Evolutionary conservation across 192 early-diverging fungal genomes (phyloP), one percentile per base, ranked within the genome.

Genomic region (Linnemannia schmuckeri): DNA sequence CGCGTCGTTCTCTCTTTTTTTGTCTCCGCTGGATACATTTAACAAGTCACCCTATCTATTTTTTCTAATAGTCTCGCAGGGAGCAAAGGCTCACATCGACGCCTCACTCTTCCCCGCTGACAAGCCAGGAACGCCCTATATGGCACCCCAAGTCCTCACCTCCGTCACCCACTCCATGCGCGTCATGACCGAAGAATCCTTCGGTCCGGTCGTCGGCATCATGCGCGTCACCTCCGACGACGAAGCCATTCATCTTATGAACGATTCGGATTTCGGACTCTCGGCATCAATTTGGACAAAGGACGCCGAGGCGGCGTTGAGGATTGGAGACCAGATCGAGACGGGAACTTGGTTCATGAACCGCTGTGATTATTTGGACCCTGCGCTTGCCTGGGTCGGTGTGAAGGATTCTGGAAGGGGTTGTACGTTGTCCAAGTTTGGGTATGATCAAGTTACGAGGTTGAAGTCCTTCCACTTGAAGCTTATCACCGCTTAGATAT

Each of bases 271-370:
- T 37, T 97, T 93, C 85, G 96, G 96, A 15, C 81, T 97, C 40
- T 96, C 96, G 24, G 94, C 95, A 6, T 94, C 93, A 47, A 91
- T 97, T 68, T 97, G 96, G 96, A 96, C 96, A 0, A 81, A 85
- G 47, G 92, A 94, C 80, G 63, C 76, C 6, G 90, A 95, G 24
- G 90, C 90, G 38, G 96, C 93, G 0, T 42, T 93, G 66, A 82
- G 44, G 17, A 93, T 97, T 75, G 94, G 92, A 33, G 90, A 94
- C 55, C 87, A 88, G 49, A 90, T 96, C 57, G 94, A 96, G 75
- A 93, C 92, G 0, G 96, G 96, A 17, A 97, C 96, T 10, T 93
- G 94, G 90, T 97, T 95, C 86, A 91, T 96, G 92, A 97, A 97
- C 75, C 91, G 96, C 10, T 96, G 95, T 82, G 96, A 96, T 85